Evolutionary conservation across 768 basidiomycete genomes (phyloP).

Genomic region (Mycena galericulata): DNA sequence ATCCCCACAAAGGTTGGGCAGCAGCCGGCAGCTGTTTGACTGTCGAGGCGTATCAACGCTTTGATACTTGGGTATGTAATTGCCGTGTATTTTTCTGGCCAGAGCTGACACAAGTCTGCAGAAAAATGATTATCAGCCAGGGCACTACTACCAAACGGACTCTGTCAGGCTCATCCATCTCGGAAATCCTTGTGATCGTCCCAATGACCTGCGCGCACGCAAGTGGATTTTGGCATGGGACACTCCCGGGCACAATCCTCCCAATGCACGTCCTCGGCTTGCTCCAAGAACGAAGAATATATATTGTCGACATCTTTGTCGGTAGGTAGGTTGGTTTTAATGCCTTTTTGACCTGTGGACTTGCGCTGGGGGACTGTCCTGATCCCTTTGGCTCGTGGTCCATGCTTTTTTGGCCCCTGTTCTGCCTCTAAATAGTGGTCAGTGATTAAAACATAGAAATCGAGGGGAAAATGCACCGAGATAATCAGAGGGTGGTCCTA

Average conservation of each 20-base stretch:
- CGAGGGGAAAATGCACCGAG: not conserved
- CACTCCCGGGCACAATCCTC: not conserved
- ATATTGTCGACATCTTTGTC: not conserved
- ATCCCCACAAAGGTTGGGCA: not conserved
- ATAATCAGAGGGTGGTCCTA: not conserved
- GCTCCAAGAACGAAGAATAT: not conserved
- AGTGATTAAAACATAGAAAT: not conserved
- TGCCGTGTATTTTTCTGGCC: not conserved
- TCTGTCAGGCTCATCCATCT: not conserved
- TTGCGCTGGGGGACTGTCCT: conserved; percentile 16
- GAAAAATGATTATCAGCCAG: conserved; percentile 18
- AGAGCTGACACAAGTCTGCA: too few relatives aligned
- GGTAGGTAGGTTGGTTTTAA: not conserved
- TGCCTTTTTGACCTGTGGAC: not conserved
- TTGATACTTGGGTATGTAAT: not conserved
- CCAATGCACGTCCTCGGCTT: not conserved
- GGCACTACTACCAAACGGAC: not conserved
- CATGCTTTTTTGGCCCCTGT: not conserved
- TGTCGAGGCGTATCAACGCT: not conserved
- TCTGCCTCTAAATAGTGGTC: not conserved
- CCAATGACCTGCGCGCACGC: conserved; percentile 1
- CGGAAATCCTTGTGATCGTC: conserved; percentile 12
- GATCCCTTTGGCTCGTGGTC: not conserved
- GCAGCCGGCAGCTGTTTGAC: not conserved
- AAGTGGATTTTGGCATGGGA: conserved; percentile 6